Conservation (phyloP, 2,329 filamentous ascomycete genomes). For the Meredithiella fracta region DNA sequence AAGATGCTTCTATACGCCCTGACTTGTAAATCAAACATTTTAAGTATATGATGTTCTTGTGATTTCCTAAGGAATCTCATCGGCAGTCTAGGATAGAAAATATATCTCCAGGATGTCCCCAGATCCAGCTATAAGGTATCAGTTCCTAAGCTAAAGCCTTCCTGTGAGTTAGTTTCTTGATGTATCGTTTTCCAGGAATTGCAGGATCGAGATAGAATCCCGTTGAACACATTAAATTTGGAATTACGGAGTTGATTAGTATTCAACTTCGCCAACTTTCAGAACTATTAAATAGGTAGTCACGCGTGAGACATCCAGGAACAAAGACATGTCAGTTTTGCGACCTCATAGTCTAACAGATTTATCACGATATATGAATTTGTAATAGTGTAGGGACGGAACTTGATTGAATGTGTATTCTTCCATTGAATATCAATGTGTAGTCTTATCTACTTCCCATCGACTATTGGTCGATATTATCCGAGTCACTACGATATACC, state of each 20-base stretch:
- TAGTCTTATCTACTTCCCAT: not conserved
- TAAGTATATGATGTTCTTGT: too few species aligned
- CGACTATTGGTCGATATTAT: not conserved
- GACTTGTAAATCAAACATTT: too few species aligned
- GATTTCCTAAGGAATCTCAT: too few species aligned
- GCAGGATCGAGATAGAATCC: too few species aligned
- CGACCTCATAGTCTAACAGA: not conserved
- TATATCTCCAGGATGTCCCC: not conserved
- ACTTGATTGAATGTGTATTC: constrained; percentile 1
- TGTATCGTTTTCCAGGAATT: too few species aligned
- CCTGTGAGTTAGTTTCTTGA: not conserved
- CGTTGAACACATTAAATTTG: not conserved
- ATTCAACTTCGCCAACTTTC: too few species aligned
- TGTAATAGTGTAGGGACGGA: not conserved
- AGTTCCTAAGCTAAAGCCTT: not conserved
- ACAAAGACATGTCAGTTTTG: not conserved
- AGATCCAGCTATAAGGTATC: not conserved
- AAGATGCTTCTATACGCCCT: too few species aligned
- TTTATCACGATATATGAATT: not conserved
- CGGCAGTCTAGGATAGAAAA: too few species aligned
- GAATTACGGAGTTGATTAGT: not conserved
- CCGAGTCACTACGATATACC: not conserved
- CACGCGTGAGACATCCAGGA: not conserved
- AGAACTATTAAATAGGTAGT: too few species aligned
- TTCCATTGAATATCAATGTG: not conserved